phyloP scores from a whole-genome alignment of 768 basidiomycete genomes.

The Suillus decipiens region DNA sequence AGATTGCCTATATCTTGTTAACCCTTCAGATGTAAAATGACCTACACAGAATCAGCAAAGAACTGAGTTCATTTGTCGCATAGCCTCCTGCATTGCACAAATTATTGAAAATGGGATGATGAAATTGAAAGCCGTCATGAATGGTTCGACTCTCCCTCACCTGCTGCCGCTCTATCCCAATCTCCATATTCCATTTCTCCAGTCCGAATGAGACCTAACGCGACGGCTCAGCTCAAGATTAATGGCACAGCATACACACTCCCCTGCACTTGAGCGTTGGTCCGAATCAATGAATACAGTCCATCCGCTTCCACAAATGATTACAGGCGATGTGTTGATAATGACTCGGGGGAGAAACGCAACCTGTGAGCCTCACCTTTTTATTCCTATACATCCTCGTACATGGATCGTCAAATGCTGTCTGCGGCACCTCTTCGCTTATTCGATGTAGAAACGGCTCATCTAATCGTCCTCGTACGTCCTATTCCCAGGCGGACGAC shows the following conservation, averaged over 20 bases:
- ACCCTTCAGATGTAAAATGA: too few species aligned
- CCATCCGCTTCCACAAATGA: slow-evolving; percentile 21
- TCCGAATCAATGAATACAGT: slow-evolving; percentile 32
- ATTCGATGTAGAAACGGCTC: slow-evolving; percentile 31
- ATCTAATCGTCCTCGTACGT: slow-evolving; percentile 56
- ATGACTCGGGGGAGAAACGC: slow-evolving; percentile 59
- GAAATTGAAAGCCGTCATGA: too few species aligned
- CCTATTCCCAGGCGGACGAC: slow-evolving; percentile 42
- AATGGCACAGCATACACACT: slow-evolving; percentile 43
- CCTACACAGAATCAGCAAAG: too few species aligned
- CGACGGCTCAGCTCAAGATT: slow-evolving; percentile 44
- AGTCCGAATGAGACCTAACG: slow-evolving; percentile 28
- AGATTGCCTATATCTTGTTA: too few species aligned
- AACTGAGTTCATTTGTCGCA: too few species aligned
- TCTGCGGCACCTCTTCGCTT: slow-evolving; percentile 18
- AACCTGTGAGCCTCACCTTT: slow-evolving; percentile 47
- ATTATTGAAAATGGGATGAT: too few species aligned
- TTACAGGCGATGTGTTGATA: slow-evolving; percentile 40
- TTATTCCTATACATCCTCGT: not conserved
- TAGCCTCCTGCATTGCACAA: too few species aligned
- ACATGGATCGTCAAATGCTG: not conserved
- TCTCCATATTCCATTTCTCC: slow-evolving; percentile 21
- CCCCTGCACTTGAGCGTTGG: slow-evolving; percentile 62
- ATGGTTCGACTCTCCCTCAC: slow-evolving; percentile 69
- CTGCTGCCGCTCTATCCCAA: slow-evolving; percentile 44